Evolutionary conservation across 2,329 filamentous ascomycete species (phyloP).

Genomic region (Talaromyces rugulosus): DNA sequence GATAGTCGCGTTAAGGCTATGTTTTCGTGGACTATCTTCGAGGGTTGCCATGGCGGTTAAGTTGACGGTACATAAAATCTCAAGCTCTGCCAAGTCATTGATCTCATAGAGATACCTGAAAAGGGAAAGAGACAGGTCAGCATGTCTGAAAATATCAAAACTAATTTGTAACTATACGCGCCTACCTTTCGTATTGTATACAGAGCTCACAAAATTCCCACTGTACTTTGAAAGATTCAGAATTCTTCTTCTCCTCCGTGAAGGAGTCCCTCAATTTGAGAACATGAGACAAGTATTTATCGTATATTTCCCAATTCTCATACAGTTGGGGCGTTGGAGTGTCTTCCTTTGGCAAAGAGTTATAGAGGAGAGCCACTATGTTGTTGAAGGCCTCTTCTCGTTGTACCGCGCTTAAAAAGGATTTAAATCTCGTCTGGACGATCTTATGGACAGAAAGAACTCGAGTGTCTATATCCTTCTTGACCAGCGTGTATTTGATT

Average conservation of each 20-base stretch:
- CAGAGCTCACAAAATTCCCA: neutral
- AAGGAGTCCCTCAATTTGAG: neutral
- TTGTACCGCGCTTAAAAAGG: neutral
- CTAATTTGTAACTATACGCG: neutral
- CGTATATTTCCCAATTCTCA: neutral
- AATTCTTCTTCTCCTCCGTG: neutral
- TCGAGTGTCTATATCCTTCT: neutral
- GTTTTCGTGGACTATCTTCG: neutral
- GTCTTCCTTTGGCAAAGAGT: neutral
- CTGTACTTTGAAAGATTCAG: neutral
- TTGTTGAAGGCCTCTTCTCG: neutral
- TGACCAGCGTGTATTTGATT: neutral
- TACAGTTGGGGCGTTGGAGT: neutral
- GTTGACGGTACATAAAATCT: neutral
- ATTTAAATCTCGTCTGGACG: slow-evolving; percentile 2
- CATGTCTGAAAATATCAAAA: neutral
- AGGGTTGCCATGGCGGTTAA: neutral
- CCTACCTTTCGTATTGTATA: neutral
- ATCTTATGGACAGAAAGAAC: neutral
- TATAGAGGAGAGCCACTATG: neutral
- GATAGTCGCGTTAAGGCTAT: neutral
- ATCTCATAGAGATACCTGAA: neutral
- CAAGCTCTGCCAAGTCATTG: neutral
- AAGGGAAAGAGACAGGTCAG: neutral
- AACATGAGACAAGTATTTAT: neutral